Evolutionary conservation across 352 stramenopile species (phyloP), one percentile per base, ranked within the genome.

Genomic region (Saprolegnia parasitica): DNA sequence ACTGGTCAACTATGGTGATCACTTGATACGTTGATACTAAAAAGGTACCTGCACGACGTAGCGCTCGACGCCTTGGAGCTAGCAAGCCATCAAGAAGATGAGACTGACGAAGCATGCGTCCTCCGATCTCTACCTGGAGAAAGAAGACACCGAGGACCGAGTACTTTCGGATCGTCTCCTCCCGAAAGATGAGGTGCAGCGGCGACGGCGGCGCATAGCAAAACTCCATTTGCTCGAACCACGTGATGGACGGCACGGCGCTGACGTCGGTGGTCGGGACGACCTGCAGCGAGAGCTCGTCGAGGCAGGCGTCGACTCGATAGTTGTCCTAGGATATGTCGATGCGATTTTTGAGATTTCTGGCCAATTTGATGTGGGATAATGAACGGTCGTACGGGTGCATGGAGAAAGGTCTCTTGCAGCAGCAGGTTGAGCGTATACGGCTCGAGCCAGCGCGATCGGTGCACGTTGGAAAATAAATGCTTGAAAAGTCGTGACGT

Each of bases 41-140:
- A 18, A 20, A 20, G 20, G n/a, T 70, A 70, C 63, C 63, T 23
- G n/a, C 13, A 61, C 46, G 9, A 70, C 18, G 11, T 52, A 18
- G 9, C 63, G 29, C 35, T 70, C 63, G 39, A 70, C 63, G 37
- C 63, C 63, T 70, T 70, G 63, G 26, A 70, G 23, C 63, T 70
- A 70, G 13, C n/a, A 29, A 62, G 50, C 57, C 4, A 16, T 4
- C 3, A 60, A 1, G 54, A 16, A 60, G 15, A 60, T 29, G 4
- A 42, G 18, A 23, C n/a, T 60, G 21, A n/a, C 29, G 29, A 35
- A 5, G 29, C 29, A 35, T 35, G 29, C 29, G 29, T 35, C 29
- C 2, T 35, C 5, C 39, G 39, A 46, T n/a, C 11, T n/a, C 11
- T 40, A 63, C n/a, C 26, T 63, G n/a, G 1, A 45, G 8, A 20